phyloP scores from a whole-genome alignment of 805 yeast species.

The Candida qinlingensis region DNA sequence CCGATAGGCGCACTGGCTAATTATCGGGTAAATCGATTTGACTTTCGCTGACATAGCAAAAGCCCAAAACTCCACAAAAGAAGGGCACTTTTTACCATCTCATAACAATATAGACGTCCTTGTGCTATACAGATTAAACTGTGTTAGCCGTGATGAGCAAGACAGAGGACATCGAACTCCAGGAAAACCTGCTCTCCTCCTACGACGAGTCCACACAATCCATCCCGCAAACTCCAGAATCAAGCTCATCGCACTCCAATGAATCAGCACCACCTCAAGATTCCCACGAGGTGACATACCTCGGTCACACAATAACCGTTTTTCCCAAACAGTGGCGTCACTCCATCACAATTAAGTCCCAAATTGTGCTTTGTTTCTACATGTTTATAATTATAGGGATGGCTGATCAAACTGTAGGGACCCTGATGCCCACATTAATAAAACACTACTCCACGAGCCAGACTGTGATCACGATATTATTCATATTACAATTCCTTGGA shows the following conservation, averaged over 20 bases:
- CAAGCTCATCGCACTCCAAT: not conserved
- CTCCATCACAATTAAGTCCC: conserved; percentile 37
- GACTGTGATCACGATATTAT: conserved; percentile 42
- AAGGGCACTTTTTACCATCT: too few relatives aligned
- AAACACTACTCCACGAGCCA: conserved; percentile 43
- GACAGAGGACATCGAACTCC: not conserved
- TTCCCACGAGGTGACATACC: not conserved
- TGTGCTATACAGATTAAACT: too few relatives aligned
- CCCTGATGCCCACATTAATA: conserved; percentile 49
- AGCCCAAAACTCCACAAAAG: too few relatives aligned
- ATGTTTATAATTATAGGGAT: conserved; percentile 47
- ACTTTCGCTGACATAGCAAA: too few relatives aligned
- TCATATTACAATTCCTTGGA: conserved; percentile 49
- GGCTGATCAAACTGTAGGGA: conserved; percentile 57
- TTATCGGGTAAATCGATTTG: too few relatives aligned
- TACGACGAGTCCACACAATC: not conserved
- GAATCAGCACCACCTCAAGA: not conserved
- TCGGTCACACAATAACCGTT: not conserved
- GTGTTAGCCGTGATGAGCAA: not conserved
- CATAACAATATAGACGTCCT: too few relatives aligned
- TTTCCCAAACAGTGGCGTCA: conserved; percentile 20
- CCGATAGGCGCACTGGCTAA: too few relatives aligned
- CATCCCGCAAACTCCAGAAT: not conserved
- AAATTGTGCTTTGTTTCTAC: conserved; percentile 35
- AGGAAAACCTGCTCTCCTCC: not conserved